These are phyloP conservation scores for Saturnispora dispora DNA, from an alignment of 805 yeast species.

Conservation along the genomic window DNA sequence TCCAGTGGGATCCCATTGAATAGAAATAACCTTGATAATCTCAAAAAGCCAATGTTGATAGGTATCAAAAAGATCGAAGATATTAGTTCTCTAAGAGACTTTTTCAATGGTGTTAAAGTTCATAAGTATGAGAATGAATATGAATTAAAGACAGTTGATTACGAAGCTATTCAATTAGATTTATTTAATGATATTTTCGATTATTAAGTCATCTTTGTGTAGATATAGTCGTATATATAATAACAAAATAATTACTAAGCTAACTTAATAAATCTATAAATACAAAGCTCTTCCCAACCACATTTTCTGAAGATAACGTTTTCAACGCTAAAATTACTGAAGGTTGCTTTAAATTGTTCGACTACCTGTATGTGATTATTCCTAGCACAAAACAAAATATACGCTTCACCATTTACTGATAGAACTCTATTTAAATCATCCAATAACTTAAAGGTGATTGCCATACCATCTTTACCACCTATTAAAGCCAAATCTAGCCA, in stretches of 20 bases:
- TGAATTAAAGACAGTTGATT: constrained; percentile 36
- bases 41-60: constrained; percentile 36
- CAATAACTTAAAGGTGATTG: constrained; percentile 59
- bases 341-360: constrained; percentile 30
- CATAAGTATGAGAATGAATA: constrained; percentile 59
- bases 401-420: constrained; percentile 63
- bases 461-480: constrained; percentile 92
- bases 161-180: constrained; percentile 44
- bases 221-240: not conserved
- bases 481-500: constrained; percentile 88
- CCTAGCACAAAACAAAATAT: constrained; percentile 84
- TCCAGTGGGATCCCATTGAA: not conserved
- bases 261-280: constrained; percentile 47
- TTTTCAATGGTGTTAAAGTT: constrained; percentile 58
- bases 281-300: constrained; percentile 90
- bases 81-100: constrained; percentile 44
- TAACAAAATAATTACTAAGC: not conserved
- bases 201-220: not conserved
- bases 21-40: not conserved
- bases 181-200: constrained; percentile 43
- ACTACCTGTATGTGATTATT: constrained; percentile 67
- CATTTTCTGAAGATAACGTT: constrained; percentile 65
- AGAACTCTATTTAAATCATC: constrained; percentile 44
- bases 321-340: constrained; percentile 40
- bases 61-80: constrained; percentile 34